Evolutionary conservation across 805 yeast species (phyloP), one percentile per base, ranked within the genome.

Genomic region (Starmera amethionina): DNA sequence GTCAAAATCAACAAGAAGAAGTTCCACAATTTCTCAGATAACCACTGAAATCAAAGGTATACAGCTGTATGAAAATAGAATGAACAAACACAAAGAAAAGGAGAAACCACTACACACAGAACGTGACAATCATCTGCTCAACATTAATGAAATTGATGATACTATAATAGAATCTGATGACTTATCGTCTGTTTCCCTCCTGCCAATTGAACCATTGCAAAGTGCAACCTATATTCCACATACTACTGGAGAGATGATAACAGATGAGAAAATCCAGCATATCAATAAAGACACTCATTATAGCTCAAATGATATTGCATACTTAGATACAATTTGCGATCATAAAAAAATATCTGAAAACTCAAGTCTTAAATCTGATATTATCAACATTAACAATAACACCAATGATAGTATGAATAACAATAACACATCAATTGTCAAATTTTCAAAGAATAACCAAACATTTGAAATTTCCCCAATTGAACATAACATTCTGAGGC

Each of bases 171-270:
- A 2, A 25, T 28, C 31, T 38, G 40, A 15, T 18, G n/a, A 12
- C 11, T 15, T 16, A 30, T n/a, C 16, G 10, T 14, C 15, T 38
- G n/a, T 19, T 15, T 32, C 34, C 29, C 6, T 18, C 11, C 16
- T 45, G 14, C 29, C 59, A 0, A 48, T 75, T 35, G 81, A 79
- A 43, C 84, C 85, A 0, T 73, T 78, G 0, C 76, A 83, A 0
- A 75, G 82, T 2, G 87, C 86, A 1, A 78, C 85, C 1, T 81
- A 79, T 52, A 70, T 77, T 42, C 88, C 88, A 3, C 85, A 80
- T 54, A 71, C 75, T 4, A 73, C 78, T 14, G 58, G 59, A 16
- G 36, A 39, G 31, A 39, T 35, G 9, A 29, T 15, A 36, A 16
- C 37, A 11, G 34, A 39, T 27, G 58, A 50, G 16, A 40, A 33